Conservation (phyloP, 2,329 filamentous ascomycete genomes). For the Fusarium sp. region DNA sequence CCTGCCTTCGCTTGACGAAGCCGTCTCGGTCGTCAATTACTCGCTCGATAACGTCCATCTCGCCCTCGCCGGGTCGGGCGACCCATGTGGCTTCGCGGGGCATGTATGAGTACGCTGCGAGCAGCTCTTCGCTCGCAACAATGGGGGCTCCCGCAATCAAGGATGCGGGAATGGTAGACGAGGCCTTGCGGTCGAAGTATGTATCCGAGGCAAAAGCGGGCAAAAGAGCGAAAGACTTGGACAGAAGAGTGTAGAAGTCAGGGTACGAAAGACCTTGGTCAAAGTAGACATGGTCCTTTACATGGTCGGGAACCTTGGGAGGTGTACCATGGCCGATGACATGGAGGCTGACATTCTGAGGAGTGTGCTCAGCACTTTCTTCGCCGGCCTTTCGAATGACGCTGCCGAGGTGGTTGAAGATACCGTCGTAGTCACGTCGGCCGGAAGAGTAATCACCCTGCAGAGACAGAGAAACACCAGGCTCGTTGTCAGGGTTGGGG, state of each 20-base stretch:
- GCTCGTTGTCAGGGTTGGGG: conserved; percentile 32
- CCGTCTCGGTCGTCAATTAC: conserved; percentile 44
- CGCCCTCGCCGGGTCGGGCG: conserved; percentile 43
- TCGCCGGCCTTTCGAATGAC: conserved; percentile 44
- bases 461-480: conserved; percentile 46
- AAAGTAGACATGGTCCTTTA: conserved; percentile 45
- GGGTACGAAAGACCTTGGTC: conserved; percentile 49
- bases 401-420: conserved; percentile 47
- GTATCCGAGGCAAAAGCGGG: conserved; percentile 49
- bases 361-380: conserved; percentile 6
- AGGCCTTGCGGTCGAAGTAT: conserved; percentile 51
- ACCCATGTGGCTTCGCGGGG: conserved; percentile 48
- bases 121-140: conserved; percentile 47
- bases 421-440: conserved; percentile 48
- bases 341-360: conserved; percentile 45
- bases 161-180: conserved; percentile 49
- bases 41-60: conserved; percentile 49
- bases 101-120: conserved; percentile 48
- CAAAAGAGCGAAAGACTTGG: conserved; percentile 43
- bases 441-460: conserved; percentile 51
- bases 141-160: conserved; percentile 50
- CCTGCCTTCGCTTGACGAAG: conserved; percentile 41
- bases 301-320: conserved; percentile 45
- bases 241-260: conserved; percentile 47
- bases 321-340: conserved; percentile 48